phyloP scores from a whole-genome alignment of 2,329 filamentous ascomycete genomes.

The Neocatenulostroma microsporum region DNA sequence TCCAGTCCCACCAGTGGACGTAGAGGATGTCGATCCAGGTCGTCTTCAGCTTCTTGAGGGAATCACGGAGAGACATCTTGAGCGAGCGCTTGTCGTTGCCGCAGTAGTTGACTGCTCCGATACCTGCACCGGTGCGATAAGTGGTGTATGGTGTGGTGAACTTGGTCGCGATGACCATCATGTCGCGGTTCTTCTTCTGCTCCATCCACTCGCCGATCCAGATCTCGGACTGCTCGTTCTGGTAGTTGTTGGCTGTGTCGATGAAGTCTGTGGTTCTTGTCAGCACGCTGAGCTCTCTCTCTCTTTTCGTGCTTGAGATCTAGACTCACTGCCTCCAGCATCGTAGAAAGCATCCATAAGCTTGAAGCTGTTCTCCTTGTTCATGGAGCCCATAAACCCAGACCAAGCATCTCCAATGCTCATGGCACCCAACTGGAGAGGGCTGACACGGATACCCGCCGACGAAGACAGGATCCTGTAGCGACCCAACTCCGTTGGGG shows the following conservation, averaged over 20 bases:
- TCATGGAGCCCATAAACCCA: conserved; percentile 55
- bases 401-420: conserved; percentile 56
- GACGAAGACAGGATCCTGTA: conserved; percentile 46
- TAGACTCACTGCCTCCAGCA: conserved; percentile 22
- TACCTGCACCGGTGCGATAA: conserved; percentile 38
- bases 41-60: conserved; percentile 51
- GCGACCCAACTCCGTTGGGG: conserved; percentile 50
- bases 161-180: conserved; percentile 30
- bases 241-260: conserved; percentile 32
- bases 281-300: neutral
- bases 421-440: conserved; percentile 52
- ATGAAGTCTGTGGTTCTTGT: too few relatives aligned
- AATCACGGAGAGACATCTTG: conserved; percentile 39
- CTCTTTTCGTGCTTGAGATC: neutral
- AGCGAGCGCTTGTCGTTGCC: conserved; percentile 59
- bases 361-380: conserved; percentile 26
- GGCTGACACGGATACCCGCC: conserved; percentile 42
- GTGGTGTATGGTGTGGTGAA: conserved; percentile 27
- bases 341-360: conserved; percentile 30
- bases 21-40: conserved; percentile 57
- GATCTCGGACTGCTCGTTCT: conserved; percentile 34
- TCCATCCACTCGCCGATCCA: conserved; percentile 42
- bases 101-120: conserved; percentile 47
- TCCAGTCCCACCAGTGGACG: conserved; percentile 33
- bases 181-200: conserved; percentile 30